These are phyloP conservation scores for Paraleonurus japonicus DNA, from an alignment of 257 asterid genomes.

Conservation along the genomic window DNA sequence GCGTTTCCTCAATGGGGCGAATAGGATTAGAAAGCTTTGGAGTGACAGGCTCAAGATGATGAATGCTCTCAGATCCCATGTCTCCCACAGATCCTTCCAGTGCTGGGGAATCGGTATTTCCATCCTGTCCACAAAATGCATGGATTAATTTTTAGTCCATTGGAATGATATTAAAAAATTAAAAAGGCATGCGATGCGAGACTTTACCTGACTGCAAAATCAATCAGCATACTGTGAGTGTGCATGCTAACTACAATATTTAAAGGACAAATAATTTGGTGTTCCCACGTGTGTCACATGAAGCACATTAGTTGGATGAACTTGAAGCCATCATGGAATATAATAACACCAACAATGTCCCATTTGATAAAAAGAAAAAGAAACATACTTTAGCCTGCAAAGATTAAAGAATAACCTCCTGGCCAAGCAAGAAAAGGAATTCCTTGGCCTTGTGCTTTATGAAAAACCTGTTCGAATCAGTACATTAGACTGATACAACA, in stretches of 20 bases:
- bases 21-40: constrained; percentile 36
- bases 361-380: background rate
- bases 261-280: background rate
- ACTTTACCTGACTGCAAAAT: background rate
- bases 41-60: constrained; percentile 41
- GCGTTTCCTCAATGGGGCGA: constrained; percentile 41
- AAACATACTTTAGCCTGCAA: background rate
- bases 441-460: constrained; percentile 3
- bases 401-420: constrained; percentile 20
- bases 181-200: background rate
- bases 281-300: background rate
- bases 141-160: background rate
- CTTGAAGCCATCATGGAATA: constrained; percentile 25
- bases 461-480: background rate
- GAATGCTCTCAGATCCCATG: constrained; percentile 43
- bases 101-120: background rate
- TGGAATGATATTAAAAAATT: too few species aligned
- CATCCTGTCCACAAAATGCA: constrained; percentile 10
- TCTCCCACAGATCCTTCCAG: constrained; percentile 37
- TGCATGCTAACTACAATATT: constrained; percentile 18
- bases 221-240: background rate
- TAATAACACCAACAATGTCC: background rate
- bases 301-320: background rate
- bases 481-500: background rate
- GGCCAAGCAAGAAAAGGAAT: constrained; percentile 9